Conservation (phyloP, 83 land plant genomes). For the Picea mariana region DNA sequence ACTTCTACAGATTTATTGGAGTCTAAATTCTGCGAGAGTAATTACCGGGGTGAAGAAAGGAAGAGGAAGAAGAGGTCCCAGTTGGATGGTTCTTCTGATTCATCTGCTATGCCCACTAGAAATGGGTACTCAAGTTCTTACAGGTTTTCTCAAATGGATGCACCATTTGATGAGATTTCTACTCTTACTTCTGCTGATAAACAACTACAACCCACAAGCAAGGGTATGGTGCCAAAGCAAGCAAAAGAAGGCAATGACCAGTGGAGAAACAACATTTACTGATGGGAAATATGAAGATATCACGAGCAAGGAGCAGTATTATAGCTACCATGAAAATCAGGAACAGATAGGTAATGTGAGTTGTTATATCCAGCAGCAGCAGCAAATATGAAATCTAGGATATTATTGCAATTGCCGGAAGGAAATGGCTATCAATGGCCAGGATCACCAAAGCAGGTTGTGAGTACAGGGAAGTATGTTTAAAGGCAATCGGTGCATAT, state of each 20-base stretch:
- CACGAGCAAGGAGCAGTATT: not conserved
- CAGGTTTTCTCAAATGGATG: not conserved
- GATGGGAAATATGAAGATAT: no score
- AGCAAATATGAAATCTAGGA: not conserved
- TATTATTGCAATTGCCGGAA: not conserved
- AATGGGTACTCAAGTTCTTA: not conserved
- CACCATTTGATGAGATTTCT: not conserved
- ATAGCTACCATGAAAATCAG: not conserved
- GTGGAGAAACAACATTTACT: not conserved
- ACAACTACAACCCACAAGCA: not conserved
- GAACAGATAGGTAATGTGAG: not conserved
- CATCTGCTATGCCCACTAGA: not conserved
- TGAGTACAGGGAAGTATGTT: not conserved
- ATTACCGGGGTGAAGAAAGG: not conserved
- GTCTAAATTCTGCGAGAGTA: no score
- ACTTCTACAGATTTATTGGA: no score
- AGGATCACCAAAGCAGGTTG: not conserved
- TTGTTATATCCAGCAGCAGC: not conserved
- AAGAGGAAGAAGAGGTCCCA: conserved; percentile 7
- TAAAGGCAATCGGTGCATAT: conserved; percentile 15
- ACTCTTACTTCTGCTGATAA: not conserved
- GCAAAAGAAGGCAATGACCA: not conserved
- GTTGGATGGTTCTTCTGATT: not conserved
- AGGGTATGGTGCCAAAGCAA: not conserved
- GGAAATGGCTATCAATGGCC: not conserved